Evolutionary conservation across 768 basidiomycete genomes (phyloP).

Genomic region (Agaricus sinodeliciosus): DNA sequence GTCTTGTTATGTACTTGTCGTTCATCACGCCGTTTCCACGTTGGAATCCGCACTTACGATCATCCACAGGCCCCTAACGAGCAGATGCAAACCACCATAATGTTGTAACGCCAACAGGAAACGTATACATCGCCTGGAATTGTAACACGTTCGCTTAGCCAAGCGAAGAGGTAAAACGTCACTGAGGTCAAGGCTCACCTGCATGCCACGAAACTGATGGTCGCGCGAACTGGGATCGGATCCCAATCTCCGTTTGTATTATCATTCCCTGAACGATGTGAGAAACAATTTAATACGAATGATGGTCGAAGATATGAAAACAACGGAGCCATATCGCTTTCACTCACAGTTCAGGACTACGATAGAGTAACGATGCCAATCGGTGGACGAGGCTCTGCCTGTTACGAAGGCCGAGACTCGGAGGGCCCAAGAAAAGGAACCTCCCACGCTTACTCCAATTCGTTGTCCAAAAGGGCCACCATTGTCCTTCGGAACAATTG

Average conservation of each 20-base stretch:
- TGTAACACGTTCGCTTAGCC: neutral
- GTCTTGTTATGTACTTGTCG: neutral
- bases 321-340: neutral
- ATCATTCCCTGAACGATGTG: slow-evolving; percentile 38
- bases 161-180: neutral
- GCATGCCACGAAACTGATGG: slow-evolving; percentile 60
- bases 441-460: slow-evolving; percentile 57
- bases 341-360: slow-evolving; percentile 66
- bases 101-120: slow-evolving; percentile 68
- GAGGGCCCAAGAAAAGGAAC: slow-evolving; percentile 49
- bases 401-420: slow-evolving; percentile 65
- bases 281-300: neutral
- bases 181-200: slow-evolving; percentile 28
- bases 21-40: neutral
- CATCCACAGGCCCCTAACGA: neutral
- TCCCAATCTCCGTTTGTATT: slow-evolving; percentile 43
- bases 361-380: slow-evolving; percentile 61
- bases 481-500: slow-evolving; percentile 58
- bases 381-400: slow-evolving; percentile 39
- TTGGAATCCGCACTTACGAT: neutral
- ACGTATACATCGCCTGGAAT: slow-evolving; percentile 58
- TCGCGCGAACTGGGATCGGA: slow-evolving; percentile 47
- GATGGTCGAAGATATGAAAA: neutral
- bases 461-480: slow-evolving; percentile 67
- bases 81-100: slow-evolving; percentile 42